phyloP scores from a whole-genome alignment of 177 flowering plant genomes.

The Telopea speciosissima region DNA sequence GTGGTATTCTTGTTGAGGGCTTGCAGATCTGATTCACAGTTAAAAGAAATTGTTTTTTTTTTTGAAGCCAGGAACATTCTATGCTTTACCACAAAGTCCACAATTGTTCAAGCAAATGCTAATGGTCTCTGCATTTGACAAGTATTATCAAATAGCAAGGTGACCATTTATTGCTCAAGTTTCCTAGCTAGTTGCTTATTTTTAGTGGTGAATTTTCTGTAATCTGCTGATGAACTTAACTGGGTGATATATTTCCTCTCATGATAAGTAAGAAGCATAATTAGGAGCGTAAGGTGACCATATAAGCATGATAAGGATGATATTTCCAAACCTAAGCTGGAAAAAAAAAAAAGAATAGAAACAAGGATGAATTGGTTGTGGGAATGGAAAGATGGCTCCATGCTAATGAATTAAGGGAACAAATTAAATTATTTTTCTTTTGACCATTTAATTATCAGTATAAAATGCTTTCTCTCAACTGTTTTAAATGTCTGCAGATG shows the following conservation, averaged over 20 bases:
- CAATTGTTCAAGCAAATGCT: constrained; percentile 97
- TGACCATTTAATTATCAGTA: neutral
- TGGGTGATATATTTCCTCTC: neutral
- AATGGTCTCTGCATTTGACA: constrained; percentile 93
- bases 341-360: neutral
- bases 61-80: constrained; percentile 96
- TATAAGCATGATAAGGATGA: neutral
- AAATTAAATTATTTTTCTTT: neutral
- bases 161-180: constrained; percentile 15
- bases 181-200: constrained; percentile 1
- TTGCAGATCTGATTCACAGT: constrained; percentile 29
- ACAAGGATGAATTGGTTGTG: neutral
- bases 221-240: constrained; percentile 1
- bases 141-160: constrained; percentile 96
- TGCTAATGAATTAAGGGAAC: neutral
- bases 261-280: neutral
- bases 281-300: neutral
- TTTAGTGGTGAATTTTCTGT: neutral
- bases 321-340: neutral
- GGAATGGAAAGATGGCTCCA: neutral
- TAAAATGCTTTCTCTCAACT: constrained; percentile 1
- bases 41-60: constrained; percentile 18
- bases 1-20: constrained; percentile 3
- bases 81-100: constrained; percentile 98
- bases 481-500: constrained; percentile 43